Evolutionary conservation across 2,329 filamentous ascomycete genomes (phyloP).

Genomic region (Stagonosporopsis tanaceti): DNA sequence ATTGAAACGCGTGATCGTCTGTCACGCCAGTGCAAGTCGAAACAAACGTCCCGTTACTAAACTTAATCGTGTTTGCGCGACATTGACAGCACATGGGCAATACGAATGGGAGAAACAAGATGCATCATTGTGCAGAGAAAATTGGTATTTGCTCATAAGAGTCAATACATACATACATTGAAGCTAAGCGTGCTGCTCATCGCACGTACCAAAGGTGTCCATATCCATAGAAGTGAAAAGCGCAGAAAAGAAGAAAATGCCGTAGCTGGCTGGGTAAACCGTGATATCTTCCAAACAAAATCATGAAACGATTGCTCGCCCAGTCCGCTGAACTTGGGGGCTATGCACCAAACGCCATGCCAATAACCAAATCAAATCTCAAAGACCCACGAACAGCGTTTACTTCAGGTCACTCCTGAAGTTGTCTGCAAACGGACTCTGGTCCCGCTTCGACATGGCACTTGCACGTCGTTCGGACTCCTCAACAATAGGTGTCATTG

Average conservation of each 20-base stretch:
- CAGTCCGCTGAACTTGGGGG: conserved; percentile 21
- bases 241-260: conserved; percentile 13
- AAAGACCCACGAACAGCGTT: neutral
- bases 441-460: conserved; percentile 39
- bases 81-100: neutral
- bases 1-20: conserved; percentile 14
- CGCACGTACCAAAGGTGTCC: conserved; percentile 14
- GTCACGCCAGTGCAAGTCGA: conserved; percentile 15
- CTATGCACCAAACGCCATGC: conserved; percentile 24
- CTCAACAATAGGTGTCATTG: conserved; percentile 57
- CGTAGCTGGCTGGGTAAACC: conserved; percentile 19
- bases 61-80: neutral
- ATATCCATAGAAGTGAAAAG: conserved; percentile 13
- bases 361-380: conserved; percentile 1
- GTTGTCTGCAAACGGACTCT: conserved; percentile 47
- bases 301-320: conserved; percentile 18
- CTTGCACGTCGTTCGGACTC: conserved; percentile 52
- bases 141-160: conserved; percentile 9
- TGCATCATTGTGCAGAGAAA: neutral
- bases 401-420: conserved; percentile 27
- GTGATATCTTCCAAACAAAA: conserved; percentile 18
- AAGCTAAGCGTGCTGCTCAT: conserved; percentile 19
- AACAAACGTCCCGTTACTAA: conserved; percentile 11
- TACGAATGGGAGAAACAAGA: neutral
- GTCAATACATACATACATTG: conserved; percentile 22